phyloP scores from a whole-genome alignment of 1,139 yeast species.

The Groenewaldozyma sp. region DNA sequence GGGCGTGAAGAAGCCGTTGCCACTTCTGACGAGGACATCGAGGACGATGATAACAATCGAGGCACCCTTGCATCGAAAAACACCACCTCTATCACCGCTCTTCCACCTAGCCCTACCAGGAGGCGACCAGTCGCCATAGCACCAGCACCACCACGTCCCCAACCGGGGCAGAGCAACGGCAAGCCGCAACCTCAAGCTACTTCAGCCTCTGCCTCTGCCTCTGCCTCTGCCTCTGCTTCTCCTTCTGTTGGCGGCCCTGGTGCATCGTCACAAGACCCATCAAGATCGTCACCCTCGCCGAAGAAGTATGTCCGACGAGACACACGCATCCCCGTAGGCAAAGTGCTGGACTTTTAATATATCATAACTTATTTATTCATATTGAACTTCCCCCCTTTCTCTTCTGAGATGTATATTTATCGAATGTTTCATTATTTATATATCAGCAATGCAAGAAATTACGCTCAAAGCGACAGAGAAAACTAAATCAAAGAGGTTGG shows the following conservation, averaged over 20 bases:
- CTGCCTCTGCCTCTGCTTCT: too few species aligned
- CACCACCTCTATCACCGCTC: too few species aligned
- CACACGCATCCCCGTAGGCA: slow-evolving; percentile 11
- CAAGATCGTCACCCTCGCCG: slow-evolving; percentile 9
- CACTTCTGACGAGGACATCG: slow-evolving; percentile 7
- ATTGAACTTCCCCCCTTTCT: neutral
- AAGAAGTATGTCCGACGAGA: slow-evolving; percentile 13
- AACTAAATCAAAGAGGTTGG: too few species aligned
- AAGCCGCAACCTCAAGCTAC: too few species aligned
- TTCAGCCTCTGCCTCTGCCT: too few species aligned
- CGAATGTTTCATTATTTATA: neutral
- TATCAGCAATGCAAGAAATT: slow-evolving; percentile 22
- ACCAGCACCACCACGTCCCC: too few species aligned
- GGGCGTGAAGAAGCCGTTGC: slow-evolving; percentile 7
- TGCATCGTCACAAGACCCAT: too few species aligned
- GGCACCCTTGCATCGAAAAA: neutral
- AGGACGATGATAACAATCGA: slow-evolving; percentile 2
- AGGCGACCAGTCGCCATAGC: too few species aligned
- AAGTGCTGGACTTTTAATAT: slow-evolving; percentile 11
- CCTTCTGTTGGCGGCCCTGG: too few species aligned
- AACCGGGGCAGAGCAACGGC: too few species aligned
- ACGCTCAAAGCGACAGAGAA: too few species aligned
- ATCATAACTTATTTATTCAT: neutral
- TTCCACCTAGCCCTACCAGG: neutral
- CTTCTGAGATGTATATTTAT: neutral